Evolutionary conservation across 1,139 yeast genomes (phyloP).

Genomic region (Petasospora rhodanensis): DNA sequence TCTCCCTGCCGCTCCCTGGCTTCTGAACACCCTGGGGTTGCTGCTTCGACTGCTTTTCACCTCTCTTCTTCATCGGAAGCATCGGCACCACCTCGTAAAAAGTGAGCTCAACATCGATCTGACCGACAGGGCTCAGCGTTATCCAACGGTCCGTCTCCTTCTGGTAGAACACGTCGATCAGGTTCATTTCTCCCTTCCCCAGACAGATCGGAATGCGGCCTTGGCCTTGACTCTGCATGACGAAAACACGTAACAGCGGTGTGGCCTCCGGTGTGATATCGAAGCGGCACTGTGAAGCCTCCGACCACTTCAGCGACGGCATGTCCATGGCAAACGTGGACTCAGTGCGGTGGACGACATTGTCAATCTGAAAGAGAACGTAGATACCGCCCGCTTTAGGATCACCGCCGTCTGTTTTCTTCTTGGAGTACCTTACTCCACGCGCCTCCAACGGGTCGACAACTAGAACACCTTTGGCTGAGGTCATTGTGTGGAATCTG

Average conservation of each 20-base stretch:
- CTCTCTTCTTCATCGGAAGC: slow-evolving; percentile 15
- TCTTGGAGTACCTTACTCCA: slow-evolving; percentile 6
- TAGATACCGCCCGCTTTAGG: no score
- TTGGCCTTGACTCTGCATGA: slow-evolving; percentile 13
- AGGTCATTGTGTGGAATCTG: background rate
- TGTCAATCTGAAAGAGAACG: slow-evolving; percentile 21
- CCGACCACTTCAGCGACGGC: slow-evolving; percentile 15
- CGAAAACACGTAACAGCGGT: slow-evolving; percentile 13
- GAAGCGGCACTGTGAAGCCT: slow-evolving; percentile 23
- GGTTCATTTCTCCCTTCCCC: slow-evolving; percentile 14
- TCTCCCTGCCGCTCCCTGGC: background rate
- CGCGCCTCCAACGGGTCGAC: slow-evolving; percentile 24
- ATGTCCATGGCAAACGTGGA: slow-evolving; percentile 1
- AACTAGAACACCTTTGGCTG: slow-evolving; percentile 21
- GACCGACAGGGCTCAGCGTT: slow-evolving; percentile 13
- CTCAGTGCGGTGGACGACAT: slow-evolving; percentile 13
- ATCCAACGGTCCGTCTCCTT: slow-evolving; percentile 16
- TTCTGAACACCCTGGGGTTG: background rate
- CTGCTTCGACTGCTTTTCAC: background rate
- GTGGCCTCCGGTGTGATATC: slow-evolving; percentile 16
- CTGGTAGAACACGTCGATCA: slow-evolving; percentile 16
- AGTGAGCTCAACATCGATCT: slow-evolving; percentile 20
- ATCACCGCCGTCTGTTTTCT: background rate
- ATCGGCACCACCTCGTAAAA: slow-evolving; percentile 22
- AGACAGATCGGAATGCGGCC: slow-evolving; percentile 14